Percentiles rank a stretch among this genome's conserved stretches.
These are phyloP conservation scores for Trifolium dubium DNA, from an alignment of 306 rosid genomes.

Conservation along the genomic window DNA sequence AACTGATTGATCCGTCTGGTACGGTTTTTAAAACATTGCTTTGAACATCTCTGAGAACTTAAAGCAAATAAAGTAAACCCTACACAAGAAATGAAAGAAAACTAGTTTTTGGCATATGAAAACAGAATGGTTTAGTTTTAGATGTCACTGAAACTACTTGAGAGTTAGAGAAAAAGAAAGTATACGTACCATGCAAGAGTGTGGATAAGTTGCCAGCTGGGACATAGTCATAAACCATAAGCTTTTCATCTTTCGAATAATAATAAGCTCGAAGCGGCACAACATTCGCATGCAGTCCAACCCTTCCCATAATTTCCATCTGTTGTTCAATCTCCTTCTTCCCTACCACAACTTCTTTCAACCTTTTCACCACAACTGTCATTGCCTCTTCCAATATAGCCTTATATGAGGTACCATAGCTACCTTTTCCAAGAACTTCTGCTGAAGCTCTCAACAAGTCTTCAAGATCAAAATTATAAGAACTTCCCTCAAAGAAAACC, in stretches of 20 bases:
- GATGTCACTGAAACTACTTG: slow-evolving; percentile 7
- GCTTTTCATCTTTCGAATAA: slow-evolving; percentile 90
- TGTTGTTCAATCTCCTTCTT: slow-evolving; percentile 84
- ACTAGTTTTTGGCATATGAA: slow-evolving; percentile 2
- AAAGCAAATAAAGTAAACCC: slow-evolving; percentile 29
- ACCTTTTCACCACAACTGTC: slow-evolving; percentile 85
- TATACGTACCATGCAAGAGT: slow-evolving; percentile 80
- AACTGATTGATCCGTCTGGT: neutral
- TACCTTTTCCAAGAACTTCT: slow-evolving; percentile 87
- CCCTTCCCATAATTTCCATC: slow-evolving; percentile 79
- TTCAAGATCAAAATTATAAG: slow-evolving; percentile 85
- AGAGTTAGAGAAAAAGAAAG: slow-evolving; percentile 14
- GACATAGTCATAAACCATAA: slow-evolving; percentile 72
- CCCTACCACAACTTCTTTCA: slow-evolving; percentile 86
- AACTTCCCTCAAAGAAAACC: slow-evolving; percentile 88
- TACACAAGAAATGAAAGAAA: slow-evolving; percentile 12
- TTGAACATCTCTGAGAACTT: slow-evolving; percentile 2
- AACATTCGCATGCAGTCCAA: slow-evolving; percentile 71
- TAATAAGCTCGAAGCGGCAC: slow-evolving; percentile 86
- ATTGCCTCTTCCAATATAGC: slow-evolving; percentile 82
- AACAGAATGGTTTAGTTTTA: neutral
- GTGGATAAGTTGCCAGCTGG: slow-evolving; percentile 68
- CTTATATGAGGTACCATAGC: slow-evolving; percentile 88
- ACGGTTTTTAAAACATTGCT: slow-evolving; percentile 1
- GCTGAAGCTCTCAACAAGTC: slow-evolving; percentile 89